Conservation (phyloP, 345 rosid species). For the Viola odorata region DNA sequence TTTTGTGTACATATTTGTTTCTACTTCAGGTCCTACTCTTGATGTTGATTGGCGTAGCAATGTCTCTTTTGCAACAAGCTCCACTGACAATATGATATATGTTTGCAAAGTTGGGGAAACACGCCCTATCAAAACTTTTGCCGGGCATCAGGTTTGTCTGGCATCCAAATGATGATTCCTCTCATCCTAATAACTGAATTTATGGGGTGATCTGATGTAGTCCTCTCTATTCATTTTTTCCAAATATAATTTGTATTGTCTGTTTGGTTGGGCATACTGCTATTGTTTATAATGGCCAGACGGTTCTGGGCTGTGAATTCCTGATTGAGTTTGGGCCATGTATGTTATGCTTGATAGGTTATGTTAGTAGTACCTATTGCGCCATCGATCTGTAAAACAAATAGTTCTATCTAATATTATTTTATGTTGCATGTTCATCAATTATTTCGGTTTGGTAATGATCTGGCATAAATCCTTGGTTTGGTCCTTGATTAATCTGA, state of each 20-base stretch:
- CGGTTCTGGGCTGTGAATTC: neutral
- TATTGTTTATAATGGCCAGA: too few relatives aligned
- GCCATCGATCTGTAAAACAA: too few relatives aligned
- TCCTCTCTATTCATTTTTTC: slow-evolving; percentile 1
- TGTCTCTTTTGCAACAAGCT: slow-evolving; percentile 94
- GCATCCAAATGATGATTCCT: slow-evolving; percentile 12
- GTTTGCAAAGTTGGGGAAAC: slow-evolving; percentile 90
- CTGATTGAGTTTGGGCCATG: neutral
- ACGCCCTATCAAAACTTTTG: slow-evolving; percentile 68
- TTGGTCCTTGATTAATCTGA: too few relatives aligned
- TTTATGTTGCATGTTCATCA: too few relatives aligned
- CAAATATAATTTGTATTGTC: neutral
- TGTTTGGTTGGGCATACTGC: too few relatives aligned
- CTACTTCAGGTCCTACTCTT: slow-evolving; percentile 76
- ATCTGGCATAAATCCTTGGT: too few relatives aligned
- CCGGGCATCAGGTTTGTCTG: slow-evolving; percentile 79
- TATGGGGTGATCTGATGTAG: too few relatives aligned
- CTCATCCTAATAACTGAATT: neutral
- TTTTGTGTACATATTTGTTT: neutral
- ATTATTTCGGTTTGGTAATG: too few relatives aligned
- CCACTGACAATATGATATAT: slow-evolving; percentile 86
- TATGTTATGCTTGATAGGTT: neutral
- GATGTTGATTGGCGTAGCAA: slow-evolving; percentile 99
- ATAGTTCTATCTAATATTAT: too few relatives aligned
- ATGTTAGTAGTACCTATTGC: too few relatives aligned